A percentile compares a stretch with the other conserved stretches of the same genome.
These are phyloP conservation scores for Barnettozyma sp. DNA, from an alignment of 805 yeast genomes.

Conservation along the genomic window DNA sequence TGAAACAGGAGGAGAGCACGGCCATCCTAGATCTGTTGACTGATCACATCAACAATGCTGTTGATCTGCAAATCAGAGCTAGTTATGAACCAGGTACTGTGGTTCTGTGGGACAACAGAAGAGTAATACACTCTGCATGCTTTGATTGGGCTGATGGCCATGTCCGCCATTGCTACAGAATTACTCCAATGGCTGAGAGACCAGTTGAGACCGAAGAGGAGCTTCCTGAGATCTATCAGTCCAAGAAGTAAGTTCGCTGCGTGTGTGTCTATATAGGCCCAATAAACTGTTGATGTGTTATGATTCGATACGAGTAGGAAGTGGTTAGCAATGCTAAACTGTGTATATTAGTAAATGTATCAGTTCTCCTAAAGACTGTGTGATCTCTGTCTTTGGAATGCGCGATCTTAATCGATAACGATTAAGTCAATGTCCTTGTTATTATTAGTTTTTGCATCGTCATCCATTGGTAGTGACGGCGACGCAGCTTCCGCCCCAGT, in stretches of 20 bases:
- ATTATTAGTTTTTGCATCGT: background rate
- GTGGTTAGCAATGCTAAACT: too few relatives aligned
- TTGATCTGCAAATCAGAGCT: constrained; percentile 66
- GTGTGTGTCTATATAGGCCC: too few relatives aligned
- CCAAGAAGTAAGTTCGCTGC: constrained; percentile 1
- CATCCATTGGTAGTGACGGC: background rate
- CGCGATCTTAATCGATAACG: constrained; percentile 5
- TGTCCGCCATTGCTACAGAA: constrained; percentile 66
- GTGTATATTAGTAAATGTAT: too few relatives aligned
- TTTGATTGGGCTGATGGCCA: constrained; percentile 65
- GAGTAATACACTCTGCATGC: constrained; percentile 60
- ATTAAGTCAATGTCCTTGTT: constrained; percentile 2
- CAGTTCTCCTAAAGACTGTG: too few relatives aligned
- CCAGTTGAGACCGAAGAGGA: constrained; percentile 48
- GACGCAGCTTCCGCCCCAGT: too few relatives aligned
- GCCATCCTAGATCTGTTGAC: constrained; percentile 50
- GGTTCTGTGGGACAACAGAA: constrained; percentile 75
- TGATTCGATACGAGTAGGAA: too few relatives aligned
- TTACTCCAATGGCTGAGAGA: constrained; percentile 67
- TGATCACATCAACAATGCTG: constrained; percentile 43
- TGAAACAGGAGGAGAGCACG: constrained; percentile 67
- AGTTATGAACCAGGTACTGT: constrained; percentile 65
- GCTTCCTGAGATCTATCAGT: constrained; percentile 21
- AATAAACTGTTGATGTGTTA: too few relatives aligned
- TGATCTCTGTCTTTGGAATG: background rate